A percentile compares a stretch with the other conserved stretches of the same genome.
These are phyloP conservation scores for Baeospora myosura DNA, from an alignment of 1,284 basidiomycete species.

Conservation along the genomic window DNA sequence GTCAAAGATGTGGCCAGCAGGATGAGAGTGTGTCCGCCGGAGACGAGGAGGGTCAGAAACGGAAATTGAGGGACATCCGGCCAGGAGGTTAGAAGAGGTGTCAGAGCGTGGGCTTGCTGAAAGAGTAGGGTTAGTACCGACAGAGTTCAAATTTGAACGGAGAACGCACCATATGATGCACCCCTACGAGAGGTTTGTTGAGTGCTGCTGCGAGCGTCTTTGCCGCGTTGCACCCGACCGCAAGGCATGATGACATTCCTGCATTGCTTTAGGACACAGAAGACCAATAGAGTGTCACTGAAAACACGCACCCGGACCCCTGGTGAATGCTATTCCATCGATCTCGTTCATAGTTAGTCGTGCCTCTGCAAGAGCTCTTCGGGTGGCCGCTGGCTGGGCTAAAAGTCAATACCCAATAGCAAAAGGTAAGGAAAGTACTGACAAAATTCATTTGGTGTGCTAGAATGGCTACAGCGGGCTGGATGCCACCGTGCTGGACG, in stretches of 20 bases:
- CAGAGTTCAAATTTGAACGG: slow-evolving; percentile 1
- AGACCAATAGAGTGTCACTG: neutral
- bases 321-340: slow-evolving; percentile 85
- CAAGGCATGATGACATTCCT: slow-evolving; percentile 78
- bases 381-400: slow-evolving; percentile 66
- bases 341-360: slow-evolving; percentile 52
- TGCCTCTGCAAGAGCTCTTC: slow-evolving; percentile 60
- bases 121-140: slow-evolving; percentile 5
- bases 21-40: slow-evolving; percentile 87
- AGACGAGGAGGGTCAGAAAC: slow-evolving; percentile 81
- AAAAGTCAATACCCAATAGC: slow-evolving; percentile 2
- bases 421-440: slow-evolving; percentile 4
- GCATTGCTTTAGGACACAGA: slow-evolving; percentile 1
- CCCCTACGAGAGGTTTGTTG: slow-evolving; percentile 76
- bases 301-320: slow-evolving; percentile 66
- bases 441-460: slow-evolving; percentile 77
- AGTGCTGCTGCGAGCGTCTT: slow-evolving; percentile 74
- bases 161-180: slow-evolving; percentile 83
- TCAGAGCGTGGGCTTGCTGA: slow-evolving; percentile 92
- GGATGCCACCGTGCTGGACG: slow-evolving; percentile 72
- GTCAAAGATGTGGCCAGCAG: slow-evolving; percentile 60
- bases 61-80: slow-evolving; percentile 62
- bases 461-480: slow-evolving; percentile 70
- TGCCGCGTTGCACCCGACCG: slow-evolving; percentile 71
- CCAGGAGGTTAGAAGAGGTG: slow-evolving; percentile 64